Percentiles rank a stretch among this genome's conserved stretches.
phyloP scores from a whole-genome alignment of 495 filamentous ascomycete species.

The Trichocladium uniseriatum region DNA sequence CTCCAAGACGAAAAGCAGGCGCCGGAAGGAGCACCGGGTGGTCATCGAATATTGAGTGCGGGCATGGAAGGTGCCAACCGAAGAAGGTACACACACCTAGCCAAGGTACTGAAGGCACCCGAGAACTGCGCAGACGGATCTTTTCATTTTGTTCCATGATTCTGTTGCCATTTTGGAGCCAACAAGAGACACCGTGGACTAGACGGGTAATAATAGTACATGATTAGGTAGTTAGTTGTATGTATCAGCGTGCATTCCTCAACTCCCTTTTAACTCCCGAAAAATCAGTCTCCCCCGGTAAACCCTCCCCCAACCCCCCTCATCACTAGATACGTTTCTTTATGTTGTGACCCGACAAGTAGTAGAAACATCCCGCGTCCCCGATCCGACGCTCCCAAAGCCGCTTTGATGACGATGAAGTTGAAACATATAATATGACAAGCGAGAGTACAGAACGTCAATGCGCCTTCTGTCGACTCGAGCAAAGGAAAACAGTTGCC shows the following conservation, averaged over 20 bases:
- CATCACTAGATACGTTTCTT: conserved; percentile 1
- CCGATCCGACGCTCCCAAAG: conserved; percentile 6
- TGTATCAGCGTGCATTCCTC: too few relatives aligned
- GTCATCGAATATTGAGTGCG: neutral
- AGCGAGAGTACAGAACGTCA: conserved; percentile 19
- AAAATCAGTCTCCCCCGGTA: too few relatives aligned
- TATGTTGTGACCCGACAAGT: conserved; percentile 13
- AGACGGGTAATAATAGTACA: too few relatives aligned
- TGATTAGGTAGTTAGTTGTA: too few relatives aligned
- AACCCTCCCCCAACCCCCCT: too few relatives aligned
- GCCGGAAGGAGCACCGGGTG: neutral
- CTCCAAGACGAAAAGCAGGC: too few relatives aligned
- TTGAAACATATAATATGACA: conserved; percentile 3
- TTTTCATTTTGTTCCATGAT: too few relatives aligned
- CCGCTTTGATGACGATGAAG: conserved; percentile 8
- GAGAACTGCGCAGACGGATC: neutral
- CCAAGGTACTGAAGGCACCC: neutral
- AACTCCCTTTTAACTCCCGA: too few relatives aligned
- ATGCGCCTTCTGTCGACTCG: neutral
- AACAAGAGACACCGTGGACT: too few relatives aligned
- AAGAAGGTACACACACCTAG: neutral
- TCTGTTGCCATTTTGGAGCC: too few relatives aligned
- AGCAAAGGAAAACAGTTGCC: conserved; percentile 1
- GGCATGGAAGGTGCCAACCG: neutral
- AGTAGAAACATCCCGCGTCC: neutral